phyloP scores from a whole-genome alignment of 768 basidiomycete species.

The Tephrocybe sp. region DNA sequence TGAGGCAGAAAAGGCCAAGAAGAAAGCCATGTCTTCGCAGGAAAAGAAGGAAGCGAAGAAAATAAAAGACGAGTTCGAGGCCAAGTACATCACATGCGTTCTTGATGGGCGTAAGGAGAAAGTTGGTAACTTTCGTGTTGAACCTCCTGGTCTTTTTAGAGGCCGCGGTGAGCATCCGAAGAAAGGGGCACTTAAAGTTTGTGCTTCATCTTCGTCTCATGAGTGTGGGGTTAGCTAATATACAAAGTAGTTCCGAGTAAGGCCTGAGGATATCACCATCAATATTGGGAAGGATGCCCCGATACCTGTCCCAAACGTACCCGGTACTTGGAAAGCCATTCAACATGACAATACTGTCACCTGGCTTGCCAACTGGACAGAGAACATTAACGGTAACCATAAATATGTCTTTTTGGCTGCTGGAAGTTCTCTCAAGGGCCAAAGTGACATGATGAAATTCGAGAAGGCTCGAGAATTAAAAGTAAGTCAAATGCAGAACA shows the following conservation, averaged over 20 bases:
- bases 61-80: constrained; percentile 78
- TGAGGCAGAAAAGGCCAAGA: constrained; percentile 89
- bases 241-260: constrained; percentile 66
- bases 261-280: constrained; percentile 92
- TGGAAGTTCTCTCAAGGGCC: constrained; percentile 96
- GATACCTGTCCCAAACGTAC: constrained; percentile 84
- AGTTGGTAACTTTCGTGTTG: constrained; percentile 95
- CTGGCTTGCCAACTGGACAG: constrained; percentile 99
- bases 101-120: constrained; percentile 98
- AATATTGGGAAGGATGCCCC: constrained; percentile 82
- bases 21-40: constrained; percentile 78
- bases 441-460: constrained; percentile 96
- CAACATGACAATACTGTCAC: constrained; percentile 95
- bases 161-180: constrained; percentile 98
- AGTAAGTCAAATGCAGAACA: constrained; percentile 39
- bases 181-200: constrained; percentile 92
- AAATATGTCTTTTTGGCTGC: constrained; percentile 99
- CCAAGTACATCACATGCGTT: constrained; percentile 80
- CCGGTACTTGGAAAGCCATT: constrained; percentile 88
- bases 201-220: constrained; percentile 11
- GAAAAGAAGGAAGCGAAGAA: constrained; percentile 94
- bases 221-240: constrained; percentile 8
- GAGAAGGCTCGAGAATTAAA: constrained; percentile 97
- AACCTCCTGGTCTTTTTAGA: constrained; percentile 97
- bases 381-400: constrained; percentile 92